Evolutionary conservation across 2,329 filamentous ascomycete genomes (phyloP).

Genomic region (Aspergillus calidoustus): DNA sequence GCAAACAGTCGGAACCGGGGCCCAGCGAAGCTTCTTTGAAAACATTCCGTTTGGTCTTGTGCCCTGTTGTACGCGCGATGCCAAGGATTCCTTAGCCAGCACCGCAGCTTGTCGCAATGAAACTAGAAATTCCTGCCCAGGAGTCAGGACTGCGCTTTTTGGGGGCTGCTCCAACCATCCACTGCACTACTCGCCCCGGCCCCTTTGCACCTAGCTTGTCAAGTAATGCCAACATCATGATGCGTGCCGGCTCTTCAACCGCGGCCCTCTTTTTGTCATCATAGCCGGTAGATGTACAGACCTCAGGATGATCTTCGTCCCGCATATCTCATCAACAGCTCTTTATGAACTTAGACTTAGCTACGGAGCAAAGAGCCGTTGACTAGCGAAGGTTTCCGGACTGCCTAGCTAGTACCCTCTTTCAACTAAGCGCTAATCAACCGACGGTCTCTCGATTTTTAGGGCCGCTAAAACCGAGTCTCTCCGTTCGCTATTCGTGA

Average conservation of each 20-base stretch:
- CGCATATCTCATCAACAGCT: slow-evolving; percentile 8
- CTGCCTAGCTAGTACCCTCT: slow-evolving; percentile 2
- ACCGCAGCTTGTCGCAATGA: slow-evolving; percentile 5
- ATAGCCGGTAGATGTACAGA: slow-evolving; percentile 15
- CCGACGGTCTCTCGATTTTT: slow-evolving; percentile 25
- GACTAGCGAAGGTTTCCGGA: slow-evolving; percentile 10
- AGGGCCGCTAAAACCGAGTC: slow-evolving; percentile 23
- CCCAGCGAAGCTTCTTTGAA: slow-evolving; percentile 16
- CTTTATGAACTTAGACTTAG: slow-evolving; percentile 7
- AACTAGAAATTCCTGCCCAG: slow-evolving; percentile 3
- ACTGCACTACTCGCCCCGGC: background rate
- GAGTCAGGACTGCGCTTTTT: slow-evolving; percentile 16
- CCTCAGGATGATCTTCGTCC: slow-evolving; percentile 16
- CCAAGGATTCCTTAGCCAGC: slow-evolving; percentile 13
- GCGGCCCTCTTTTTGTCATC: slow-evolving; percentile 7
- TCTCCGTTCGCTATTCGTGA: slow-evolving; percentile 18
- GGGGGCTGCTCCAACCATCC: slow-evolving; percentile 14
- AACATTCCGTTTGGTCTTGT: slow-evolving; percentile 11
- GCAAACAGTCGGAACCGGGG: slow-evolving; percentile 8
- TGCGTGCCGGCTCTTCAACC: background rate
- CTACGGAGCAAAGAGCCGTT: background rate
- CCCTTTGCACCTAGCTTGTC: slow-evolving; percentile 11
- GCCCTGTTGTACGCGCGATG: slow-evolving; percentile 10
- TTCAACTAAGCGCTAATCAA: slow-evolving; percentile 28
- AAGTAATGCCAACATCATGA: slow-evolving; percentile 1